A percentile compares a stretch with the other conserved stretches of the same genome.
Conservation (phyloP, 345 rosid genomes). For the Citrus mangshanensis region DNA sequence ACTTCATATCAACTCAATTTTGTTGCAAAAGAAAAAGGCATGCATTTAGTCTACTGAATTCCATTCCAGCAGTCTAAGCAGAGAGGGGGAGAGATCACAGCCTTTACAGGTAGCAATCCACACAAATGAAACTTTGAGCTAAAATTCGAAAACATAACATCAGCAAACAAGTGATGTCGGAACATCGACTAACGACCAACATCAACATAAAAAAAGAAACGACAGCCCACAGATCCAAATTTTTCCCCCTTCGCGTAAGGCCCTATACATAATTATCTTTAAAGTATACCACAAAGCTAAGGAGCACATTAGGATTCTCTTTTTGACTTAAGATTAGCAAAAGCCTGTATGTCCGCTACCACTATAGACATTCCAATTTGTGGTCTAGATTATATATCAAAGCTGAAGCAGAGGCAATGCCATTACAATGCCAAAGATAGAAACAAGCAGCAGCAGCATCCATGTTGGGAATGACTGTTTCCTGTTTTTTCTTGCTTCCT, state of each 20-base stretch:
- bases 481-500: constrained; percentile 41
- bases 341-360: constrained; percentile 20
- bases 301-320: constrained; percentile 6
- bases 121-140: not conserved
- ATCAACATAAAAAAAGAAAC: constrained; percentile 13
- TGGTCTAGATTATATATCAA: constrained; percentile 31
- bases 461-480: constrained; percentile 78
- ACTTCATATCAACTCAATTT: too few species aligned
- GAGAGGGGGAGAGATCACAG: too few species aligned
- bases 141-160: constrained; percentile 11
- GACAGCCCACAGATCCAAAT: constrained; percentile 19
- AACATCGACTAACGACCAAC: constrained; percentile 11
- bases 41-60: too few species aligned
- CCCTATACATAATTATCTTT: constrained; percentile 29
- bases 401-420: constrained; percentile 95
- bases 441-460: constrained; percentile 79
- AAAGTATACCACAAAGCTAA: constrained; percentile 17
- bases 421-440: constrained; percentile 90
- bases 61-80: too few species aligned
- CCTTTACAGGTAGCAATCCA: too few species aligned
- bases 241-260: constrained; percentile 8
- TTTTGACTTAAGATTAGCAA: not conserved
- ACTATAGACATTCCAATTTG: constrained; percentile 13
- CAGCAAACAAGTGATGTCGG: constrained; percentile 12
- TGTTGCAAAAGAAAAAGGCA: too few species aligned